Evolutionary conservation across 192 early-diverging fungal genomes (phyloP), one percentile per base, ranked within the genome.

Genomic region (Haplosporangium gracile): DNA sequence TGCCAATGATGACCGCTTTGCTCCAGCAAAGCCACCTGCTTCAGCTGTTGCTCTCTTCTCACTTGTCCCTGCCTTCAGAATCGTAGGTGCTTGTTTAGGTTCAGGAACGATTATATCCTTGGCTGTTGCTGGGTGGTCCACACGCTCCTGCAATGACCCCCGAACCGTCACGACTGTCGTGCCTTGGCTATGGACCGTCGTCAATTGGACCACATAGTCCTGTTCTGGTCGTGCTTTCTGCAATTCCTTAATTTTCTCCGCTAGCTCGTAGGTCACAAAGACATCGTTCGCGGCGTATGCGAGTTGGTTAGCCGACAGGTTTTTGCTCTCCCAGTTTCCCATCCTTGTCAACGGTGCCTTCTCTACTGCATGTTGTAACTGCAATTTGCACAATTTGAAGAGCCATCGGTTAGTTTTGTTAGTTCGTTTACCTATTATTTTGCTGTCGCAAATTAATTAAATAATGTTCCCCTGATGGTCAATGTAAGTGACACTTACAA

Each of bases 271-370:
- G 2, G 84, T 86, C 43, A 81, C 79, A 86, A 81, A 86, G 22
- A n/a, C 84, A 77, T 86, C 84, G 76, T 86, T 86, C 26, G 84
- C 84, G 22, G 84, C 84, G 47, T 86, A 86, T 11, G 79, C 43
- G 2, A 86, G 45, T 47, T 81, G 84, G 1, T 16, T n/a, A 0
- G 70, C 38, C 3, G 75, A 38, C 15, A 86, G 40, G 20, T 53
- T 34, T 13, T 73, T 72, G 63, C 71, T 45, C 38, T 86, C 75
- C 84, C 84, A 86, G 42, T 86, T 76, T 1, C 84, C 75, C 84
- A 78, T 86, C 32, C 79, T 70, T 4, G 68, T 77, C 26, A 65
- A 18, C 16, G 18, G 10, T 4, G 49, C 40, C 43, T 86, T 86
- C 43, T 81, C 75, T 1, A 86, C 79, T 10, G 75, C 18, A 24